Base-by-base conservation (phyloP, 2,329 filamentous ascomycete species). In the Nemania abortiva region DNA sequence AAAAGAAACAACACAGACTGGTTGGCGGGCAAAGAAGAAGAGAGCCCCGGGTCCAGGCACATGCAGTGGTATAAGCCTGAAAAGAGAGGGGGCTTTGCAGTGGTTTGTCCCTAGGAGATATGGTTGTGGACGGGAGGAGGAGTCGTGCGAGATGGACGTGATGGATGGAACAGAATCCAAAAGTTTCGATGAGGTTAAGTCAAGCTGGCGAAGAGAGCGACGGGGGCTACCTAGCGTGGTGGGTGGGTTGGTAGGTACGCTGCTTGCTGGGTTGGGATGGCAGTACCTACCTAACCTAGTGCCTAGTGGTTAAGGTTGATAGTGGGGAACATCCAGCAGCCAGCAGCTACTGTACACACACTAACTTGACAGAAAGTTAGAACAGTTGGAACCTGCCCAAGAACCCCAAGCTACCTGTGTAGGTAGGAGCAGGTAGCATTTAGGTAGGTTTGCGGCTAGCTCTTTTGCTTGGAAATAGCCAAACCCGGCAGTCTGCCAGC, bases 141-240 rank as follows among this genome's bases (percentile, higher is more conserved):
- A 63, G 59, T 37, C 56, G 65, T 68, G 63, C 58, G 61, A 63
- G 61, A 68, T 61, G 53, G 47, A 55, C 60, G 62, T 66, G 70
- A 72, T 65, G 70, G 65, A 65, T 20, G 18, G 52, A 29, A 54
- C 49, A 52, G 63, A 60, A 64, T 68, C 70, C 68, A 72, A 72
- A 70, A 72, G 68, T 70, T 72, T 72, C 55, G 62, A 72, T 70
- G 68, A 68, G 69, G 63, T 69, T 55, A 69, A 69, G 68, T 64
- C 63, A 42, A 68, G 65, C 65, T 70, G 70, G 68, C 53, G 55
- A 63, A 66, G 63, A 65, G 65, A 63, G 68, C 60, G 65, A 68
- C 65, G 70, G 70, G 68, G 68, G 57, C 66, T 57, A 54, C 62
- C 70, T 70, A 72, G 68, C 65, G n/a, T n/a, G n/a, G 67, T 56